Evolutionary conservation across 2,329 filamentous ascomycete species (phyloP).

Genomic region (Lecanicillium sp.): DNA sequence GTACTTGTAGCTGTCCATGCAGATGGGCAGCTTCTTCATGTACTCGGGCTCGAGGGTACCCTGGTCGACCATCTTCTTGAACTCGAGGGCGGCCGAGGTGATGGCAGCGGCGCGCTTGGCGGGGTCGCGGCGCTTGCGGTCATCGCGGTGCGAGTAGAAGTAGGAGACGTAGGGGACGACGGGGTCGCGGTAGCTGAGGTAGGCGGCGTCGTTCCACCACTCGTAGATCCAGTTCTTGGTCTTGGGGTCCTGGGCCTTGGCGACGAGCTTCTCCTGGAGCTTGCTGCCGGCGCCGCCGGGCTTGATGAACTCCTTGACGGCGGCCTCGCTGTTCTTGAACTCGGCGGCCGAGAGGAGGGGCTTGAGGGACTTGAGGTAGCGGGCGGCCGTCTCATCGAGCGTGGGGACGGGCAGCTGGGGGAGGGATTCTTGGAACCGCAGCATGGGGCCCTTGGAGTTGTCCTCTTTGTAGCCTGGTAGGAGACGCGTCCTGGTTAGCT

Average conservation of each 20-base stretch:
- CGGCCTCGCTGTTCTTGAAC: conserved; percentile 67
- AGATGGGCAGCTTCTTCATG: conserved; percentile 95
- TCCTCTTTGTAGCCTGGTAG: conserved; percentile 69
- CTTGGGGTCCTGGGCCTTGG: conserved; percentile 69
- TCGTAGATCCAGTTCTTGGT: conserved; percentile 92
- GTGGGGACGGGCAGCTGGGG: conserved; percentile 72
- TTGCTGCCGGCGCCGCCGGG: conserved; percentile 77
- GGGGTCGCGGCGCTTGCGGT: conserved; percentile 78
- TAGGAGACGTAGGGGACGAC: conserved; percentile 98
- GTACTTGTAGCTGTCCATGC: conserved; percentile 97
- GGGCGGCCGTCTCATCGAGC: conserved; percentile 71
- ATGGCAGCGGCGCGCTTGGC: conserved; percentile 90
- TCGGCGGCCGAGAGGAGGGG: conserved; percentile 64
- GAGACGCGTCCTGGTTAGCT: conserved; percentile 14
- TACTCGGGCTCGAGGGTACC: conserved; percentile 90
- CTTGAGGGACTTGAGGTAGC: conserved; percentile 74
- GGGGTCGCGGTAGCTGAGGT: conserved; percentile 87
- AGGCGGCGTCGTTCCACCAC: conserved; percentile 97
- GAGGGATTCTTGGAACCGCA: conserved; percentile 81
- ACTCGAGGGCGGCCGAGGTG: conserved; percentile 76
- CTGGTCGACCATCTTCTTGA: conserved; percentile 85
- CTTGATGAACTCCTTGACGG: conserved; percentile 79
- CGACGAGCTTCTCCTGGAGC: conserved; percentile 82
- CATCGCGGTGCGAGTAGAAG: conserved; percentile 97
- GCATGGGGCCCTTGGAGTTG: conserved; percentile 68